Conservation (phyloP, 2,329 filamentous ascomycete genomes). For the Aspergillus floridensis region DNA sequence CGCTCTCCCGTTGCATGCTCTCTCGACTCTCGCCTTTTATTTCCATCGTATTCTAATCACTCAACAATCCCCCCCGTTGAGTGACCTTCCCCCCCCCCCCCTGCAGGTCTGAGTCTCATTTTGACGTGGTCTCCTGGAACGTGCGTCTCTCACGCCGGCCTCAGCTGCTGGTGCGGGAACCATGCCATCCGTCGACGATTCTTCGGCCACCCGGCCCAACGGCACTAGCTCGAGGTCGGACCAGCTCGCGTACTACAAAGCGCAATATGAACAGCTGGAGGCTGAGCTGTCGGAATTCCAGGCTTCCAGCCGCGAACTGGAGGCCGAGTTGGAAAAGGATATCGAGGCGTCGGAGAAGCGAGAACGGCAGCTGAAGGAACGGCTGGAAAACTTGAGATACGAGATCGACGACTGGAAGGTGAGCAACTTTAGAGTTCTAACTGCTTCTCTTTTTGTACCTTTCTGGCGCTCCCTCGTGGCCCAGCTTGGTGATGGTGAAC, state of each 20-base stretch:
- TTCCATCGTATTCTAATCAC: not conserved
- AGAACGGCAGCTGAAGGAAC: slow-evolving; percentile 80
- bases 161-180: slow-evolving; percentile 25
- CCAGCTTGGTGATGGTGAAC: slow-evolving; percentile 1
- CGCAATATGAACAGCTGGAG: slow-evolving; percentile 90
- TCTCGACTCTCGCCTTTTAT: slow-evolving; percentile 4
- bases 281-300: slow-evolving; percentile 91
- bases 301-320: slow-evolving; percentile 87
- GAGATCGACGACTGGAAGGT: slow-evolving; percentile 99
- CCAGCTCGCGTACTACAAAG: slow-evolving; percentile 89
- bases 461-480: not conserved
- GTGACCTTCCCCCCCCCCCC: slow-evolving; percentile 7
- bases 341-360: slow-evolving; percentile 93
- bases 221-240: slow-evolving; percentile 57
- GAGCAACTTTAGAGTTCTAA: slow-evolving; percentile 22
- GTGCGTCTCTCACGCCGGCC: slow-evolving; percentile 17
- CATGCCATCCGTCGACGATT: slow-evolving; percentile 40
- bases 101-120: slow-evolving; percentile 5
- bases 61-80: slow-evolving; percentile 3
- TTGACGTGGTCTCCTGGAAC: slow-evolving; percentile 21
- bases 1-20: slow-evolving; percentile 14
- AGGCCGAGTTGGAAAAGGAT: slow-evolving; percentile 92
- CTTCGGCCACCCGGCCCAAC: slow-evolving; percentile 40
- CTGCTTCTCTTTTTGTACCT: not conserved
- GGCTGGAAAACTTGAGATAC: slow-evolving; percentile 77